Percentiles rank a stretch among this genome's conserved stretches.
Conservation (phyloP, 345 rosid genomes). For the Populus nigra region DNA sequence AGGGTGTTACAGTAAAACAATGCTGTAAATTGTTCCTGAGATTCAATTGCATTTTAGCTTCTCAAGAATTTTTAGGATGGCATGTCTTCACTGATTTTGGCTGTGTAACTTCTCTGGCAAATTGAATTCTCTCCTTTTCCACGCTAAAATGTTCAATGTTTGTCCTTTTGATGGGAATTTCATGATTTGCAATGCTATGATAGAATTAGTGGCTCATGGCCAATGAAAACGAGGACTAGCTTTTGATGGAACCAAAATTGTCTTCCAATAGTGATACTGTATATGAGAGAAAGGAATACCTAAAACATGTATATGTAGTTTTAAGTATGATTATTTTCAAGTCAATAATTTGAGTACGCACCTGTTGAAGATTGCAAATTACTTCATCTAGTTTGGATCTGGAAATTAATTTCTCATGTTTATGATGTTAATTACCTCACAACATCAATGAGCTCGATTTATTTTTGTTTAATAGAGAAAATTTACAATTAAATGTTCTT, state of each 20-base stretch:
- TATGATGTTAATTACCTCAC: background rate
- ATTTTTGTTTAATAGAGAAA: background rate
- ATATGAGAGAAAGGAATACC: background rate
- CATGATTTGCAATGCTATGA: background rate
- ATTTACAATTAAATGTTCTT: conserved; percentile 9
- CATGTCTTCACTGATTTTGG: background rate
- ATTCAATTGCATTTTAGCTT: background rate
- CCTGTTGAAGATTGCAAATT: background rate
- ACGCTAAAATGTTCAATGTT: background rate
- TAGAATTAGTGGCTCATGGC: background rate
- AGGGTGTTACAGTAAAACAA: background rate
- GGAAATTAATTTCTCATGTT: background rate
- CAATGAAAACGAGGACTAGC: background rate
- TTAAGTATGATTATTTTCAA: background rate
- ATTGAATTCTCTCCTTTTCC: too few relatives aligned
- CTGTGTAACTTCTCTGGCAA: background rate
- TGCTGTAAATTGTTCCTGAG: background rate
- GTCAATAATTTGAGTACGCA: background rate
- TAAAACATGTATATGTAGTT: background rate
- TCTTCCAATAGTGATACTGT: background rate
- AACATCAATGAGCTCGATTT: background rate
- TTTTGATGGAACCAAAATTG: background rate
- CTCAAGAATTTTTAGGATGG: background rate
- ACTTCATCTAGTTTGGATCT: background rate
- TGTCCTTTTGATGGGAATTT: background rate